These are phyloP conservation scores for Papiliotrema flavescens DNA, from an alignment of 1,284 basidiomycete species.

Conservation along the genomic window DNA sequence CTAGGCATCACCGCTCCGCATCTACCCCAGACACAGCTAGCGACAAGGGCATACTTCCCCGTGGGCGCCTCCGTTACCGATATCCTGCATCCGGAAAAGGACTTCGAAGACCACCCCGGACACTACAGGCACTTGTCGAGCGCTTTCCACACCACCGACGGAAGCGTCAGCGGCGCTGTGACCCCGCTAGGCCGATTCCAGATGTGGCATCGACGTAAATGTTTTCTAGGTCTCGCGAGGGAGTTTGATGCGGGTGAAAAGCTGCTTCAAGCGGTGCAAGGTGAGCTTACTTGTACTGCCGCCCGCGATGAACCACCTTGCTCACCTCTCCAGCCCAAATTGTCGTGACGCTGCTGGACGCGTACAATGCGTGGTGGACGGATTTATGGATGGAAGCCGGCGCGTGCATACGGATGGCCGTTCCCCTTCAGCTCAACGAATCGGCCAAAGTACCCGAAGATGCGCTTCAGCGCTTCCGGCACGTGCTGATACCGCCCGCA, in stretches of 20 bases:
- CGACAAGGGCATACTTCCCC: slow-evolving; percentile 35
- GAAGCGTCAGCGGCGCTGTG: background rate
- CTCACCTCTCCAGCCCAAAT: slow-evolving; percentile 16
- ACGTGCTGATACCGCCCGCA: slow-evolving; percentile 11
- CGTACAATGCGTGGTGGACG: slow-evolving; percentile 37
- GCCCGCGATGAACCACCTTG: too few relatives aligned
- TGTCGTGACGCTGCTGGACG: slow-evolving; percentile 29
- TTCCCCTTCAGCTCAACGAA: slow-evolving; percentile 33
- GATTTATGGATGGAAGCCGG: slow-evolving; percentile 42
- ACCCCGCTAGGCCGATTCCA: slow-evolving; percentile 35
- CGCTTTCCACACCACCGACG: background rate
- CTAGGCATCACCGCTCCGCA: slow-evolving; percentile 33
- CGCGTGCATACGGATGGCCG: slow-evolving; percentile 24
- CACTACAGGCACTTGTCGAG: slow-evolving; percentile 1
- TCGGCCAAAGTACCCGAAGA: slow-evolving; percentile 22
- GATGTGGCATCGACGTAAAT: slow-evolving; percentile 41
- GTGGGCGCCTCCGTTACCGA: slow-evolving; percentile 22
- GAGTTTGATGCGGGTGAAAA: slow-evolving; percentile 25
- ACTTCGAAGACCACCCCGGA: slow-evolving; percentile 15
- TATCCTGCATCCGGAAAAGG: slow-evolving; percentile 29
- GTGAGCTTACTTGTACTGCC: slow-evolving; percentile 8
- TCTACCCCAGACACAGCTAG: slow-evolving; percentile 25
- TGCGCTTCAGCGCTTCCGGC: background rate
- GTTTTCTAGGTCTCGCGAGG: slow-evolving; percentile 20
- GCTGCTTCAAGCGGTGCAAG: slow-evolving; percentile 32